Evolutionary conservation across 441 rosid genomes (phyloP), one percentile per base, ranked within the genome.

Genomic region (Erysimum cheiri): DNA sequence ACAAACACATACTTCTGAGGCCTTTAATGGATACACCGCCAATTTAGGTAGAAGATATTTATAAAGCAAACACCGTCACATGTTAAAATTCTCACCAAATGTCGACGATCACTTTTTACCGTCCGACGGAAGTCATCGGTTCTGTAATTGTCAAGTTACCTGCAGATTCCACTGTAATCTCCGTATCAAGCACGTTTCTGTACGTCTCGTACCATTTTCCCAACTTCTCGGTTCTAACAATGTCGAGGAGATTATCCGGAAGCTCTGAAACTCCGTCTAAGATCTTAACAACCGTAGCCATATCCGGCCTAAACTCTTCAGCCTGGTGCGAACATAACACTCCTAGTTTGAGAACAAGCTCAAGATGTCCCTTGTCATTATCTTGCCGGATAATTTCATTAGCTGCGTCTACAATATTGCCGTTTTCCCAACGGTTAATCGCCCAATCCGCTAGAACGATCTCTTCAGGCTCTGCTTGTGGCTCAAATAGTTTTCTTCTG

Each of bases 331-430:
- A 71, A 52, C 77, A 79, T 11, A 75, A 48, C 64, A 75, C 74
- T 37, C 81, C 77, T 13, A 78, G 63, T 50, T 70, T 78, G 4
- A 74, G 10, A 47, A 70, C 73, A 59, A 78, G 66, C 65, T 64
- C 69, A 1, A 67, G 75, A 3, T 78, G 43, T 47, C 24, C 58
- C 8, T 37, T 62, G 8, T 70, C 10, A 3, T 49, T 8, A 12
- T 67, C 61, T 55, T n/a, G 33, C 11, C 55, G 37, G 57, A 71
- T 22, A 19, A 12, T 68, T 43, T 50, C 59, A 49, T n/a, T 62
- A 7, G 10, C 64, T 0, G 60, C 70, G 15, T 64, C 64, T 2
- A 46, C 2, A 6, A 75, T 67, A n/a, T 63, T 37, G 1, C 77
- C 75, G 17, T 7, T 44, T 50, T 75, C 64, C 60, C 74, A 79